Conservation (phyloP, 2,329 filamentous ascomycete genomes). For the Colletotrichum filicis region DNA sequence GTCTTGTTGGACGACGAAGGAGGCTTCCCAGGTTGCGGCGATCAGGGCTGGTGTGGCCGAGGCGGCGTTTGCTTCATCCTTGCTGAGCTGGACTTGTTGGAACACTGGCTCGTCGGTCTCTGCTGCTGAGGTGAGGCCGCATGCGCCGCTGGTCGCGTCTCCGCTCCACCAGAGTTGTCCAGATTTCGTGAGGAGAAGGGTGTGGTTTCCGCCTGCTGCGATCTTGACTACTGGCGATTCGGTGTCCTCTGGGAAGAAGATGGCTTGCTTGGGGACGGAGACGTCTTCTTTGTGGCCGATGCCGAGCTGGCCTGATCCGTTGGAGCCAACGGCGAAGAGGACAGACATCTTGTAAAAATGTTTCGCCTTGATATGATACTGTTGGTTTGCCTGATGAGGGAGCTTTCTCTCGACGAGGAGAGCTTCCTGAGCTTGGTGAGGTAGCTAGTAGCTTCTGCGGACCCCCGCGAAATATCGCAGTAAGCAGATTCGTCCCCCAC, state of each 20-base stretch:
- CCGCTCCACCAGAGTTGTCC: constrained; percentile 75
- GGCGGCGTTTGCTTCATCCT: constrained; percentile 30
- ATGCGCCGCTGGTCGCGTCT: constrained; percentile 64
- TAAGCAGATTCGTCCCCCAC: constrained; percentile 33
- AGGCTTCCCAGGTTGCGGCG: constrained; percentile 84
- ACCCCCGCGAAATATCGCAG: not conserved
- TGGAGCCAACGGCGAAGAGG: constrained; percentile 79
- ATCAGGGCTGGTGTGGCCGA: constrained; percentile 47
- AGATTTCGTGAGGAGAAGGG: constrained; percentile 72
- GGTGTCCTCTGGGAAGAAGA: constrained; percentile 60
- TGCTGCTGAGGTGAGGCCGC: constrained; percentile 52
- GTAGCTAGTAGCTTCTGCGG: not conserved
- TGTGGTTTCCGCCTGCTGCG: constrained; percentile 86
- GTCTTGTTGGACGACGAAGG: constrained; percentile 67
- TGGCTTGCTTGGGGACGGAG: constrained; percentile 70
- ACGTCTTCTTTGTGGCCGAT: constrained; percentile 78
- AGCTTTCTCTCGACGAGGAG: not conserved
- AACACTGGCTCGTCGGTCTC: constrained; percentile 49
- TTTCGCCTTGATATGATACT: not conserved
- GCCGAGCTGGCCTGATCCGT: constrained; percentile 80
- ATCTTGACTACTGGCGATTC: constrained; percentile 51
- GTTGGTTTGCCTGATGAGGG: too few relatives aligned
- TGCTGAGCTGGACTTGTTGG: constrained; percentile 49
- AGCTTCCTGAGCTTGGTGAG: not conserved
- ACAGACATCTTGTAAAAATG: constrained; percentile 53